These are phyloP conservation scores for Colletotrichum salicis DNA, from an alignment of 2,329 filamentous ascomycete genomes.

Conservation along the genomic window DNA sequence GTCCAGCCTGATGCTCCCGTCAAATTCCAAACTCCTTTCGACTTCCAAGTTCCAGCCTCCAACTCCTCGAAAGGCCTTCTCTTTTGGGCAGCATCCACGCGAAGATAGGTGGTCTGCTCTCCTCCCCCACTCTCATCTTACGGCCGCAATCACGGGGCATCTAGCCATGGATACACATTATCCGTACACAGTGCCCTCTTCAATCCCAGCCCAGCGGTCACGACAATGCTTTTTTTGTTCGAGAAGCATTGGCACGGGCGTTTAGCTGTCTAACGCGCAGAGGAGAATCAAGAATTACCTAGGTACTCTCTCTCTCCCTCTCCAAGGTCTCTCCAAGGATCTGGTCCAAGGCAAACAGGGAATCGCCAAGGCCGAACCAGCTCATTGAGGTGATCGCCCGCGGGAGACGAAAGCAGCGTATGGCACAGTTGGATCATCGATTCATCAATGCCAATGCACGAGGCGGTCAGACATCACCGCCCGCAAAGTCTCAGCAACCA, in stretches of 20 bases:
- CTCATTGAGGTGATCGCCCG: conserved; percentile 2
- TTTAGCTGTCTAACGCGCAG: background rate
- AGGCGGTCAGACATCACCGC: conserved; percentile 25
- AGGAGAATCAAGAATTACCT: background rate
- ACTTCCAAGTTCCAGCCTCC: too few relatives aligned
- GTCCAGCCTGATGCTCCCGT: background rate
- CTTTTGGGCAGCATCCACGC: conserved; percentile 7
- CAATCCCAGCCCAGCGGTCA: conserved; percentile 14
- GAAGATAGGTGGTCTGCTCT: background rate
- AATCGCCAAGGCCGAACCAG: conserved; percentile 15
- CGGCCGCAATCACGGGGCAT: conserved; percentile 16
- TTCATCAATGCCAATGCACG: conserved; percentile 6
- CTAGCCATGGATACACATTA: background rate
- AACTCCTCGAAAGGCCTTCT: conserved; percentile 1
- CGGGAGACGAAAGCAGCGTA: conserved; percentile 13
- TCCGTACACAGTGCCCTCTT: background rate
- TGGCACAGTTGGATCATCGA: background rate
- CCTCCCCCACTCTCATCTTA: conserved; percentile 21
- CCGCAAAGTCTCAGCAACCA: background rate
- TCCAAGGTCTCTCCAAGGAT: background rate
- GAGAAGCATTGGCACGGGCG: conserved; percentile 21
- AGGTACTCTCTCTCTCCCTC: background rate
- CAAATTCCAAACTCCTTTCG: background rate
- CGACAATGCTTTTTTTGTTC: conserved; percentile 27
- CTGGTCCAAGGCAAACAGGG: conserved; percentile 8